A percentile compares a stretch with the other conserved stretches of the same genome.
Evolutionary conservation across 257 asterid species (phyloP).

Genomic region (Solanum pennellii): DNA sequence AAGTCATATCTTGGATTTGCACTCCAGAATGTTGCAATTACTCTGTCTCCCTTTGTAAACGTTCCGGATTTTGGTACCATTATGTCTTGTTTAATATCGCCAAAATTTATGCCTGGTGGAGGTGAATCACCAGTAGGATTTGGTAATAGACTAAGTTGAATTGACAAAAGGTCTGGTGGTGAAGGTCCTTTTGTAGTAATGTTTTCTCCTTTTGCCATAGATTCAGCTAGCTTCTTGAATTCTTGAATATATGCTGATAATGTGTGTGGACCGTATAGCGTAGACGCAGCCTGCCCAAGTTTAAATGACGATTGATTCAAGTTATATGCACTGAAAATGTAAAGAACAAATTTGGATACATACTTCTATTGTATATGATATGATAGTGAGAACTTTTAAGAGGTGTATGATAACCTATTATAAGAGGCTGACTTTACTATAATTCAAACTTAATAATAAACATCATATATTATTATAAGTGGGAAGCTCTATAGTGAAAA

Average conservation of each 20-base stretch:
- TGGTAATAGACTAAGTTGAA: slow-evolving; percentile 26
- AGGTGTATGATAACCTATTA: neutral
- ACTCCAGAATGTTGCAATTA: slow-evolving; percentile 42
- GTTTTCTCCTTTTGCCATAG: slow-evolving; percentile 32
- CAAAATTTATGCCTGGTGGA: slow-evolving; percentile 37
- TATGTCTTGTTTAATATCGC: slow-evolving; percentile 36
- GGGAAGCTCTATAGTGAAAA: too few species aligned
- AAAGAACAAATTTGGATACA: neutral
- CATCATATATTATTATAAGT: too few species aligned
- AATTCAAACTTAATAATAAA: neutral
- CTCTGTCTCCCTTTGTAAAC: slow-evolving; percentile 18
- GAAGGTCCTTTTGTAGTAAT: slow-evolving; percentile 13
- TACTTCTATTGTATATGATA: neutral
- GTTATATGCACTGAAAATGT: neutral
- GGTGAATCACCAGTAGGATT: slow-evolving; percentile 42
- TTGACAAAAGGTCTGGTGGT: slow-evolving; percentile 48
- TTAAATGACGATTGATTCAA: neutral
- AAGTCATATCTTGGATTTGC: slow-evolving; percentile 47
- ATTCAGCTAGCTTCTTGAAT: slow-evolving; percentile 40
- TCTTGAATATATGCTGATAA: slow-evolving; percentile 61
- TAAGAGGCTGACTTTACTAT: neutral
- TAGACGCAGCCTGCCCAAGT: slow-evolving; percentile 41
- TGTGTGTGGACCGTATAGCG: slow-evolving; percentile 57
- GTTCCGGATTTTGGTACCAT: neutral
- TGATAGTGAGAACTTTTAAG: neutral